Percentiles rank a stretch among this genome's conserved stretches.
Evolutionary conservation across 2,329 filamentous ascomycete genomes (phyloP).

Genomic region (Trichoderma sp.): DNA sequence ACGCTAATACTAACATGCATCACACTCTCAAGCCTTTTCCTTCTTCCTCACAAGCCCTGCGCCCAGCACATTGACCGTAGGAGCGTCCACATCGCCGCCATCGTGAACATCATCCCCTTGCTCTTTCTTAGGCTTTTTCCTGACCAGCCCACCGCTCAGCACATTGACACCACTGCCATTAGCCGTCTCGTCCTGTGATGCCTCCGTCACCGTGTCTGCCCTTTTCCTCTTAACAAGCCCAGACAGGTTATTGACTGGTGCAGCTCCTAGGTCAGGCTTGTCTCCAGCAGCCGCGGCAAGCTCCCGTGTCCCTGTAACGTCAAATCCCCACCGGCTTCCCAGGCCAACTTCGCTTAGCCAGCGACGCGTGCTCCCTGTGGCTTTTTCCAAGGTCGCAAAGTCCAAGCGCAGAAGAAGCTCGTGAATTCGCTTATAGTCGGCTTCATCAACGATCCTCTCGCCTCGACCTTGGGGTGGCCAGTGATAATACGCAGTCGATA

Average conservation of each 20-base stretch:
- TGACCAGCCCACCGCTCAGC: conserved; percentile 46
- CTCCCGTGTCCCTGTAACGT: conserved; percentile 46
- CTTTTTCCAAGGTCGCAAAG: conserved; percentile 65
- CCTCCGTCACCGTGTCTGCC: conserved; percentile 26
- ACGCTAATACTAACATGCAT: neutral
- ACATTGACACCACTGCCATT: conserved; percentile 42
- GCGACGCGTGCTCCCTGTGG: conserved; percentile 61
- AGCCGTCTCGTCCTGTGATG: conserved; percentile 21
- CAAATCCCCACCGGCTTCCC: conserved; percentile 51
- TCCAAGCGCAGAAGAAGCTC: conserved; percentile 72
- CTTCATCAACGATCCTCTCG: conserved; percentile 60
- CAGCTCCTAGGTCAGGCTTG: conserved; percentile 1
- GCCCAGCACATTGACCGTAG: conserved; percentile 47
- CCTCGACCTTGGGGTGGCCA: conserved; percentile 65
- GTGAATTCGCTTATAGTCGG: conserved; percentile 63
- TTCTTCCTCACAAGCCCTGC: conserved; percentile 57
- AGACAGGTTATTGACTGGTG: conserved; percentile 47
- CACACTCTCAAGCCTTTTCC: conserved; percentile 40
- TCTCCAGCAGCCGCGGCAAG: conserved; percentile 20
- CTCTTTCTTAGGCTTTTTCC: conserved; percentile 53
- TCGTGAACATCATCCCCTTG: conserved; percentile 16
- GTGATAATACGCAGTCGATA: conserved; percentile 59
- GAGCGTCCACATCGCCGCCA: conserved; percentile 17
- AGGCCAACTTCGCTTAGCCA: conserved; percentile 68
- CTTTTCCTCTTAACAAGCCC: conserved; percentile 50